Conservation (phyloP, 139 green algal species). For the Chlorella vulgaris region DNA sequence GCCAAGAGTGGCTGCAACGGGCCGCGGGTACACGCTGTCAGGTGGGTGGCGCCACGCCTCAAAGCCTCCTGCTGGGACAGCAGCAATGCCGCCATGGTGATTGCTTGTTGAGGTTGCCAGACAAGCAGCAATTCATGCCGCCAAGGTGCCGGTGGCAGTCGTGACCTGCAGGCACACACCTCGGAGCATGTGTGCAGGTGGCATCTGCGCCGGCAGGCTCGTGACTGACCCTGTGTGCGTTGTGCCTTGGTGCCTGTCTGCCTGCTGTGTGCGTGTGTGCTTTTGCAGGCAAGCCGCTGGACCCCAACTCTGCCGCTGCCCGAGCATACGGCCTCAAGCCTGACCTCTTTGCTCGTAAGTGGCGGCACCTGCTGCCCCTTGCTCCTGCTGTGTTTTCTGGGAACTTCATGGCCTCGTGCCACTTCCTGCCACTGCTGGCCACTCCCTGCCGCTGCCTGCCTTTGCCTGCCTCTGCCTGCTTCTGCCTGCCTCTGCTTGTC, state of each 20-base stretch:
- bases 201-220: not conserved
- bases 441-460: not conserved
- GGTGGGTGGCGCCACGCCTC: not conserved
- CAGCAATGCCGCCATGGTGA: too few relatives aligned
- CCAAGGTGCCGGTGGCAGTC: too few relatives aligned
- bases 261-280: not conserved
- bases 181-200: too few relatives aligned
- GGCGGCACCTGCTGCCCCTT: not conserved
- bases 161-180: too few relatives aligned
- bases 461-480: not conserved
- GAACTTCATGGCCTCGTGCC: too few relatives aligned
- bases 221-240: not conserved
- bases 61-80: not conserved
- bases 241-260: not conserved
- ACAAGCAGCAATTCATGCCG: too few relatives aligned
- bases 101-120: too few relatives aligned
- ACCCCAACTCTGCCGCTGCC: constrained; percentile 74
- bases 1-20: constrained; percentile 13
- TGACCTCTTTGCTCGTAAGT: constrained; percentile 63
- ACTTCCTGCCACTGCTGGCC: too few relatives aligned
- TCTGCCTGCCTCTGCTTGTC: not conserved
- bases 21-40: constrained; percentile 49
- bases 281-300: constrained; percentile 69
- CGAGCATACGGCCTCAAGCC: constrained; percentile 78
- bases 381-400: too few relatives aligned